These are phyloP conservation scores for Pelargonium australe DNA, from an alignment of 441 rosid genomes.

Conservation along the genomic window DNA sequence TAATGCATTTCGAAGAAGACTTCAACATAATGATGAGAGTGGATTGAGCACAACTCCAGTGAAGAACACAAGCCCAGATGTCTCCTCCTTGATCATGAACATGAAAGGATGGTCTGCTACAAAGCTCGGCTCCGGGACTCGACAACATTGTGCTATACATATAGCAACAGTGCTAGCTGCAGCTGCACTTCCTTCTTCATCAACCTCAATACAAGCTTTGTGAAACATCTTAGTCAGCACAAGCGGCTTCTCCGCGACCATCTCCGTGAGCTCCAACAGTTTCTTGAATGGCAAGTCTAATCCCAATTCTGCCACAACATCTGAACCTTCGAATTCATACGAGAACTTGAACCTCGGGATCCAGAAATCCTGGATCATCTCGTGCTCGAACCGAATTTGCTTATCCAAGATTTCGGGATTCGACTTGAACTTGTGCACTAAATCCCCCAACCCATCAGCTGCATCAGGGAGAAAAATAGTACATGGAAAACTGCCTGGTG, in stretches of 20 bases:
- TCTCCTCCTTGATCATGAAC: conserved; percentile 29
- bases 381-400: neutral
- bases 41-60: conserved; percentile 26
- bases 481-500: conserved; percentile 12
- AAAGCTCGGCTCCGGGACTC: conserved; percentile 16
- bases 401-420: neutral
- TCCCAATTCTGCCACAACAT: conserved; percentile 14
- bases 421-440: conserved; percentile 1
- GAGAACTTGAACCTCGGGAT: conserved; percentile 26
- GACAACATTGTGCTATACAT: neutral
- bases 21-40: neutral
- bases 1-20: no score
- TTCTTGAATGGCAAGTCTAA: conserved; percentile 4
- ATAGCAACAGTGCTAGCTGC: conserved; percentile 20
- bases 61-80: conserved; percentile 18
- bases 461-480: conserved; percentile 13
- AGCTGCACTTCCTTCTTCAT: conserved; percentile 25
- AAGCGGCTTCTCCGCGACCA: neutral
- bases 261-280: conserved; percentile 14
- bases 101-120: conserved; percentile 40
- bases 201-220: conserved; percentile 19
- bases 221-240: conserved; percentile 19
- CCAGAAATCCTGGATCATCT: conserved; percentile 11
- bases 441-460: neutral
- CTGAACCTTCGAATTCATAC: conserved; percentile 13